Base-by-base conservation (phyloP, 495 filamentous ascomycete genomes). In the Penicillium simplicissimum region DNA sequence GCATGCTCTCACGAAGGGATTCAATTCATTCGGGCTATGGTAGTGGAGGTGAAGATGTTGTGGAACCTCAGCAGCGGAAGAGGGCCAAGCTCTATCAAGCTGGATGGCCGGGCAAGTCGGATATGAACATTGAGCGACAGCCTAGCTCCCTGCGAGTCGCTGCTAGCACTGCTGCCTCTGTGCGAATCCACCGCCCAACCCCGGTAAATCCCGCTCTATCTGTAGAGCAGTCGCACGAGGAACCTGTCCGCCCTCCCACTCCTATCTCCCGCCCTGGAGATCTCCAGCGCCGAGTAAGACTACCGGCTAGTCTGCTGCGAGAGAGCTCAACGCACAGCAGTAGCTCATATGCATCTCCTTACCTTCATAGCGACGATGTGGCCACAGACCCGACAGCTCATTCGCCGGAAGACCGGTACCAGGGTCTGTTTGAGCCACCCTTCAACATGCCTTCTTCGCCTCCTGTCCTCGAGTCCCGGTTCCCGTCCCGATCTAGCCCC, bases 151-250 rank as follows among this genome's bases (percentile, higher is more conserved):
- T 97, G n/a, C 82, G 93, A 56, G 91, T 96, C 11, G 87, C 89
- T 63, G 93, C 93, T 19, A 95, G 91, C 71, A 94, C 91, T 15
- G 86, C 92, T 34, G 90, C 90, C 17, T 96, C 93, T 8, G 82
- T 97, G 58, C 90, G 92, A n/a, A 86, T 88, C 45, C 89, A 96
- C 74, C 84, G 90, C 57, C 93, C 92, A 8, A 84, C 90, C 34
- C 82, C 87, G 8, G 73, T 84, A 19, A 85, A 85, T 34, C 84
- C 84, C 40, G 79, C 81, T 7, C 71, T 80, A 40, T 58, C 78
- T 63, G 63, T 69, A n/a, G 72, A 78, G 21, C 81, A 76, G 34
- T 84, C 88, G 42, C 68, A 87, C n/a, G 90, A 95, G 67, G 90
- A 92, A 61, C 81, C 88, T 25, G 86, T 91, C 57, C 85, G 93